Conservation (phyloP, 768 basidiomycete species). For the Albatrellus ellisii region DNA sequence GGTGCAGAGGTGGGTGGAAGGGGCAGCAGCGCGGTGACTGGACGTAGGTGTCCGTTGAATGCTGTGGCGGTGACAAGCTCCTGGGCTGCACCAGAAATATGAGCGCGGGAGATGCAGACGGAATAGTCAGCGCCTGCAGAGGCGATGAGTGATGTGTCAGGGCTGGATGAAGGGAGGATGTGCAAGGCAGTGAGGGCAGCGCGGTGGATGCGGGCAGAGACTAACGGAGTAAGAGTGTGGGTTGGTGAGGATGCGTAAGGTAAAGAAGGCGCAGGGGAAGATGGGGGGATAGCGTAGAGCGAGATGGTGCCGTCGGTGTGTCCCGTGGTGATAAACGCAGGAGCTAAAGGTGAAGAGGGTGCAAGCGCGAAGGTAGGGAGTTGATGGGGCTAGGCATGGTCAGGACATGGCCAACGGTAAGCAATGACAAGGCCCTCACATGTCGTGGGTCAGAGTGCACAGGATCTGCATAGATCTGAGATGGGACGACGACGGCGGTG, state of each 20-base stretch:
- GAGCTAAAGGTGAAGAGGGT: neutral
- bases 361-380: conserved; percentile 10
- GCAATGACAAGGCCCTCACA: conserved; percentile 3
- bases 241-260: conserved; percentile 5
- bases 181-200: conserved; percentile 12
- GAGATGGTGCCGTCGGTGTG: conserved; percentile 12
- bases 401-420: neutral
- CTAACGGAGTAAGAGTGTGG: conserved; percentile 2
- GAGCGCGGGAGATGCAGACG: neutral
- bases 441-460: conserved; percentile 9
- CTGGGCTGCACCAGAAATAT: no score
- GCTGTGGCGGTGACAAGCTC: conserved; percentile 6
- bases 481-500: conserved; percentile 9
- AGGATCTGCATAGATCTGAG: conserved; percentile 10
- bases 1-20: neutral
- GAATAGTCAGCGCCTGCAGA: neutral
- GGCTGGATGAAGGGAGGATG: conserved; percentile 10
- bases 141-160: conserved; percentile 9
- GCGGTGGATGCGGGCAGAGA: conserved; percentile 7
- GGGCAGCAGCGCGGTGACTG: conserved; percentile 5
- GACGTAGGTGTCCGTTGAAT: conserved; percentile 8
- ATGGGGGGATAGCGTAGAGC: conserved; percentile 5
- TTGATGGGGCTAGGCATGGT: conserved; percentile 9
- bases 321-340: conserved; percentile 8
- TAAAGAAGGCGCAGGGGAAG: neutral